Evolutionary conservation across 1,284 basidiomycete genomes (phyloP), one percentile per base, ranked within the genome.

Genomic region (Cryptococcus maquisensis): DNA sequence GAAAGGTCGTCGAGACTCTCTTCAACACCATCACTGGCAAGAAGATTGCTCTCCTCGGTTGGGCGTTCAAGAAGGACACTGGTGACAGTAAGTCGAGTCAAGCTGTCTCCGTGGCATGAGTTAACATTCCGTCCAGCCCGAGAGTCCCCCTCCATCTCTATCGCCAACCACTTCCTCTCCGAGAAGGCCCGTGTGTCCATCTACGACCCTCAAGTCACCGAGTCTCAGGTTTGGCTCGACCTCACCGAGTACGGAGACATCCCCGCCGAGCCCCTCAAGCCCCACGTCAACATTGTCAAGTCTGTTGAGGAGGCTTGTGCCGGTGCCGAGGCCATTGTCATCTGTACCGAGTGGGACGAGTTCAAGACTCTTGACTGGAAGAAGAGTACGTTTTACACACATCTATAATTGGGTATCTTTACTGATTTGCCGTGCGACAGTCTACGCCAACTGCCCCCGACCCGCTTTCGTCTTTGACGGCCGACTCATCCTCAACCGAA

Each of bases 141-240:
- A 74, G 95, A 98, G 80, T 94, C 92, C 8, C 86, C 95, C n/a
- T 85, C 95, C 21, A 97, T 98, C 78, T 88, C 90, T 20, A 84
- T 99, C 63, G 87, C 94, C 79, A 86, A 86, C 67, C 87, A 96
- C 81, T 98, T 99, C 83, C 82, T 87, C 63, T 83, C 85, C 46
- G 95, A 99, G 80, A 85, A 84, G 61, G 94, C 95, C 4, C 78
- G 84, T 51, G 82, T 98, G 66, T 86, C 84, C 56, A 81, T 98
- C 64, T 98, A 94, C 79, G 95, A 98, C 77, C 95, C 95, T 47
- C 86, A 97, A 76, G 82, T 83, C 20, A 78, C 78, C 44, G 75
- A 79, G 63, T 67, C 66, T 52, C 78, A 79, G 67, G 81, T 81
- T 70, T 80, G 74, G 75, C 72, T 78, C 66, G 81, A 81, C 69